Evolutionary conservation across 2,329 filamentous ascomycete genomes (phyloP), one percentile per base, ranked within the genome.

Genomic region (Pseudocercospora cruenta): DNA sequence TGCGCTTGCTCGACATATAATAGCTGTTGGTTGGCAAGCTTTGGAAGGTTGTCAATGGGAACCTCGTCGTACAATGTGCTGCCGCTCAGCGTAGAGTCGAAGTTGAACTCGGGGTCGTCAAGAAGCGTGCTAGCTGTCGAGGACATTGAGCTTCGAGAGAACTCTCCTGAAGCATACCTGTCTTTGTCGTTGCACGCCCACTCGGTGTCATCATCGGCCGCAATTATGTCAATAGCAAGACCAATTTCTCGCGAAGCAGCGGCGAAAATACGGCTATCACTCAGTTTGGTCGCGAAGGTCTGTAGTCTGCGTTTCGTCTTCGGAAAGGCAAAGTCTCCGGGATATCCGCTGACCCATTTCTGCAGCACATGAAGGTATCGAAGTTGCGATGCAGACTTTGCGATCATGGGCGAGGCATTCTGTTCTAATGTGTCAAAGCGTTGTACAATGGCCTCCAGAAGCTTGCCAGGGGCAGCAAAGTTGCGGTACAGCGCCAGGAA

Each of bases 401-500:
- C 89, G 51, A 97, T 86, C 69, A 91, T 90, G 69, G 88, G 85
- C 9, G 84, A 83, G 70, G 86, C 88, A 67, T 91, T 89, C 51
- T 88, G 87, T 73, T 88, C 88, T 24, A 91, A 82, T 16, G 82
- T 84, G 70, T 96, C 91, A 67, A 97, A 88, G 45, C 91, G 89
- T 65, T 89, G 85, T 47, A 96, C 83, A 53, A 98, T 91, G 7
- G 92, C 89, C 47, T 89, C 86, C 60, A 98, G 88, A 4, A 99
- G 84, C 70, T 90, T 86, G 9, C 87, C 86, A 0, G 95, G 95
- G 1, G 94, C 88, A 3, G 93, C 91, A 76, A 99, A 98, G 78
- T 95, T 96, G 68, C 95, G 90, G 79, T 98, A 98, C 14, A 98
- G 83, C 70, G 94, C 97, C 31, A 98, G 84, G 74, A 98, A 98